These are phyloP conservation scores for Zymoseptoria crescenta DNA, from an alignment of 2,329 filamentous ascomycete genomes.

Conservation along the genomic window DNA sequence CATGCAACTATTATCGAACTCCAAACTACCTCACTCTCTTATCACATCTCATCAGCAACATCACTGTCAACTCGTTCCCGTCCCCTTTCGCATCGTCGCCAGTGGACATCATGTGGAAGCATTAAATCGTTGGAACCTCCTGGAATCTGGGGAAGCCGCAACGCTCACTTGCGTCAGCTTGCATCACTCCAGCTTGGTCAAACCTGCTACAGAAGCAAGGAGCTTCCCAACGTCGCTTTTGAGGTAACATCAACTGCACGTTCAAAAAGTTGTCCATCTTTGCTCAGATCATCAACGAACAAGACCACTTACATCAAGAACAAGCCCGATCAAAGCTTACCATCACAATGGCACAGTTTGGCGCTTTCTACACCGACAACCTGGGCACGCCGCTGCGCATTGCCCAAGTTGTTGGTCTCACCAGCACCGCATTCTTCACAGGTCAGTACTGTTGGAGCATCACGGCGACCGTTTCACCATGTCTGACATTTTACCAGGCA, in stretches of 20 bases:
- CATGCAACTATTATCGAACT: no score
- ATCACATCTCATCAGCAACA: no score
- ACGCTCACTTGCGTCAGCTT: not conserved
- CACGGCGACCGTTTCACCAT: not conserved
- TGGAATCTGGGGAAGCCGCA: not conserved
- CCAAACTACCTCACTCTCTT: no score
- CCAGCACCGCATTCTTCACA: slow-evolving; percentile 41
- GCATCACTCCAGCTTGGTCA: not conserved
- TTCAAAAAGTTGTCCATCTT: not conserved
- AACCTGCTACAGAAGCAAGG: not conserved
- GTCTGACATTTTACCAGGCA: slow-evolving; percentile 20
- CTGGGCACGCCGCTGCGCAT: slow-evolving; percentile 32
- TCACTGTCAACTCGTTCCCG: no score
- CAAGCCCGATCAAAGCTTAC: not conserved
- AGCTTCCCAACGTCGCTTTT: not conserved
- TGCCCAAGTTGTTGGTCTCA: slow-evolving; percentile 46
- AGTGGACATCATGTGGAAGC: no score
- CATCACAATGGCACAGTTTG: slow-evolving; percentile 9
- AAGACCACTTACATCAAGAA: not conserved
- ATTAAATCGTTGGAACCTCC: not conserved
- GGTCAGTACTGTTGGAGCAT: slow-evolving; percentile 24
- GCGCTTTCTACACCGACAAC: slow-evolving; percentile 15
- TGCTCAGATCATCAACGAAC: not conserved
- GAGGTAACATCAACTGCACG: not conserved
- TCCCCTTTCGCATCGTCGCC: no score